phyloP scores from a whole-genome alignment of 108 stramenopile genomes.

The Pseudonitzschia multiseries region DNA sequence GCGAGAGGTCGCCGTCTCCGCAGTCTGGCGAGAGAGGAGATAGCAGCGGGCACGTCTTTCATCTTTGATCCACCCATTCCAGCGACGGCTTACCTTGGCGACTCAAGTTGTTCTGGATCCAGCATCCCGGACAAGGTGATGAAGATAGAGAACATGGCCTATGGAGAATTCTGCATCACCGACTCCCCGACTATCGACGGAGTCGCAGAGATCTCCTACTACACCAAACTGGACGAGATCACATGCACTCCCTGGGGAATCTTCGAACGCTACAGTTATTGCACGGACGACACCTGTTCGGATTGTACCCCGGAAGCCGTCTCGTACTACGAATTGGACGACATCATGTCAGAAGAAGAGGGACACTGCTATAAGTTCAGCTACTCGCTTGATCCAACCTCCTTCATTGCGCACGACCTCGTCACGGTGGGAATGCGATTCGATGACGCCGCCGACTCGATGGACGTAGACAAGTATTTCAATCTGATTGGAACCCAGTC shows the following conservation, averaged over 20 bases:
- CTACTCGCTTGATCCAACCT: background rate
- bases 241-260: background rate
- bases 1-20: no score
- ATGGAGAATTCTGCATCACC: background rate
- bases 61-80: background rate
- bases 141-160: background rate
- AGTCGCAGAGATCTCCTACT: background rate
- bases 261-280: background rate
- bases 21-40: no score
- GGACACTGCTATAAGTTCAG: background rate
- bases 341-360: background rate
- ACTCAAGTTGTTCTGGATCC: background rate
- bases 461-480: background rate
- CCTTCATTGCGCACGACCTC: background rate
- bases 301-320: background rate
- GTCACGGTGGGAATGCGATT: background rate
- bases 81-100: background rate
- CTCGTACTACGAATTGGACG: background rate
- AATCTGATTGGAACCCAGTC: background rate
- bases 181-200: background rate
- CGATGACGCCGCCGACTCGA: background rate
- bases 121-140: background rate
- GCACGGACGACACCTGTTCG: background rate
- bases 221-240: background rate
- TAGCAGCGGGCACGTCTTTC: background rate